Base-by-base conservation (phyloP, 805 yeast genomes). In the Candida quercuum region DNA sequence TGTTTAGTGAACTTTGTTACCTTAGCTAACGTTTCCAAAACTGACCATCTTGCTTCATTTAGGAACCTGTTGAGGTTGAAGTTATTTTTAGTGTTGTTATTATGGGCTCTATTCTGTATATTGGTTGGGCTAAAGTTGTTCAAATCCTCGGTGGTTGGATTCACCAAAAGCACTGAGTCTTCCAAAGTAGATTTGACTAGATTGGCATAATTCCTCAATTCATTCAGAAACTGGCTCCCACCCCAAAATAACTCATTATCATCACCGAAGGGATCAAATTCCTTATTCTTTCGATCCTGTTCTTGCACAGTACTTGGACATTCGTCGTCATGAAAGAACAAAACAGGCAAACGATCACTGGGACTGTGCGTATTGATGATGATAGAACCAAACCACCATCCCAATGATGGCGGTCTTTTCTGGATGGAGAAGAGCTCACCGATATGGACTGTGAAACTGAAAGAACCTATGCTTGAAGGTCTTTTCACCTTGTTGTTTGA, bases 271-370 rank as follows among this genome's bases (percentile, higher is more conserved):
- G 95, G 88, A 41, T 83, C 85, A 56, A 89, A 87, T 12, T 72
- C 64, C 50, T 76, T 75, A 47, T 74, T 76, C 37, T 80, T 71
- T 37, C 74, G 55, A 35, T 74, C 71, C 45, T 78, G 82, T 45
- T 75, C 81, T 42, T 71, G 61, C 35, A 72, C 63, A 0, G 95
- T 86, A 28, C 91, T 82, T 6, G 86, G 81, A 24, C 82, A 76
- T 49, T 85, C 89, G 38, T 85, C 83, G 54, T 93, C 99, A 60
- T 93, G 99, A 66, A 93, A 89, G 59, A 89, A 93, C 28, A 93
- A 52, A 5, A 88, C 81, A 0, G 98, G 98, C 14, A 87, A 61
- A 31, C 78, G 76, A 38, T 76, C 82, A 8, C 76, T 76, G 29
- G 64, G 76, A 15, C 48, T 43, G 46, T 74, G 74, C 2, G 91